phyloP scores from a whole-genome alignment of 2,329 filamentous ascomycete genomes.

The Trichophyton rubrum region DNA sequence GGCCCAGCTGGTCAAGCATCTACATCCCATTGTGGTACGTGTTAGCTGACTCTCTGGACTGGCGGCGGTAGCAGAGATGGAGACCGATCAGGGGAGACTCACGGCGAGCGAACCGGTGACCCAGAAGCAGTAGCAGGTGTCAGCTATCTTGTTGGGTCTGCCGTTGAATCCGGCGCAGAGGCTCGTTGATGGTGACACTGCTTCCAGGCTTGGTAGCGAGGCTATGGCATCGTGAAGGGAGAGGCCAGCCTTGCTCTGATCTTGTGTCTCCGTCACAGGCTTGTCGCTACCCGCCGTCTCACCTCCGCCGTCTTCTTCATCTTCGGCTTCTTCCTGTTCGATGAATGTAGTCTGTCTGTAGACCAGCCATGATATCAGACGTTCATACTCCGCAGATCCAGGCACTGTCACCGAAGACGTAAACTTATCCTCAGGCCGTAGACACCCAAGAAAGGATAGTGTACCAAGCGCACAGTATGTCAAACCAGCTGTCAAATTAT shows the following conservation, averaged over 20 bases:
- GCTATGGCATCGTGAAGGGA: conserved; percentile 18
- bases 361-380: conserved; percentile 44
- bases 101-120: conserved; percentile 52
- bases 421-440: conserved; percentile 28
- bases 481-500: conserved; percentile 54
- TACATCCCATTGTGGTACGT: conserved; percentile 18
- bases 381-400: not conserved
- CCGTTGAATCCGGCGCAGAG: conserved; percentile 66
- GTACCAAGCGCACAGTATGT: conserved; percentile 78
- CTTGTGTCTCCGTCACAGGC: not conserved
- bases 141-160: conserved; percentile 76
- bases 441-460: conserved; percentile 59
- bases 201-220: conserved; percentile 18
- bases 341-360: conserved; percentile 52
- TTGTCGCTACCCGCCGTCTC: not conserved
- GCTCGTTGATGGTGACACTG: not conserved
- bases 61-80: too few species aligned
- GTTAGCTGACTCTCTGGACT: too few species aligned
- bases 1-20: conserved; percentile 45
- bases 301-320: conserved; percentile 36
- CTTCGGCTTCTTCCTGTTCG: conserved; percentile 27
- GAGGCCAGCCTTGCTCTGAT: not conserved
- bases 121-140: conserved; percentile 97
- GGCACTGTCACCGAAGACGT: conserved; percentile 16
- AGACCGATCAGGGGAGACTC: conserved; percentile 12